phyloP scores from a whole-genome alignment of 306 rosid species.

The Astragalus glycyphyllos region DNA sequence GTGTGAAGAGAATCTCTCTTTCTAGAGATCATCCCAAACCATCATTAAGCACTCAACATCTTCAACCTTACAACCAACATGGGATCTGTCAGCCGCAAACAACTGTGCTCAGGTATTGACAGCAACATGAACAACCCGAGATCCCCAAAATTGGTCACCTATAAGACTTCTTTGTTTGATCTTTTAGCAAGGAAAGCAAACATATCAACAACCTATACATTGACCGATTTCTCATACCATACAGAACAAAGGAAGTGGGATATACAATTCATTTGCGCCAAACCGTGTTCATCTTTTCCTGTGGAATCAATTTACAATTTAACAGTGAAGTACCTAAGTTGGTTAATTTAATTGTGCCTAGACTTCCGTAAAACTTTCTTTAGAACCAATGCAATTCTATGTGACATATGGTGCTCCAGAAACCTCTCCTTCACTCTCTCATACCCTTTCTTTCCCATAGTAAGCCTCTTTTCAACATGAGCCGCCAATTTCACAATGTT shows the following conservation, averaged over 20 bases:
- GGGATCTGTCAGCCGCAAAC: too few relatives aligned
- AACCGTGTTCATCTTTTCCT: constrained; percentile 23
- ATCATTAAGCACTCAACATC: too few relatives aligned
- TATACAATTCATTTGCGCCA: constrained; percentile 38
- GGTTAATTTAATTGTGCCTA: constrained; percentile 49
- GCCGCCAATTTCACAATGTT: constrained; percentile 85
- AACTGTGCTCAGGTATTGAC: too few relatives aligned
- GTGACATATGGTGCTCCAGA: constrained; percentile 80
- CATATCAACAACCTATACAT: constrained; percentile 38
- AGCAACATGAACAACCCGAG: too few relatives aligned
- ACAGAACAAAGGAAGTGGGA: constrained; percentile 1
- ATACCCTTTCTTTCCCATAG: constrained; percentile 84
- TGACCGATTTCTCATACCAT: constrained; percentile 31
- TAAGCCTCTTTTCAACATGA: constrained; percentile 87
- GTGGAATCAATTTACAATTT: constrained; percentile 48
- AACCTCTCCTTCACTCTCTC: constrained; percentile 83
- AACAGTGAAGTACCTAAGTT: constrained; percentile 5
- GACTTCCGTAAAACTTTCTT: constrained; percentile 71
- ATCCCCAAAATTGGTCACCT: too few relatives aligned
- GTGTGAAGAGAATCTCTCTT: too few relatives aligned
- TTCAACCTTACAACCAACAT: too few relatives aligned
- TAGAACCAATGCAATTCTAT: constrained; percentile 81
- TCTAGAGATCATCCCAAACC: too few relatives aligned
- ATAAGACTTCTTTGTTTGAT: too few relatives aligned
- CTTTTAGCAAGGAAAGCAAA: constrained; percentile 18